Conservation (phyloP, 2,329 filamentous ascomycete genomes). For the Hirsutella thompsonii region DNA sequence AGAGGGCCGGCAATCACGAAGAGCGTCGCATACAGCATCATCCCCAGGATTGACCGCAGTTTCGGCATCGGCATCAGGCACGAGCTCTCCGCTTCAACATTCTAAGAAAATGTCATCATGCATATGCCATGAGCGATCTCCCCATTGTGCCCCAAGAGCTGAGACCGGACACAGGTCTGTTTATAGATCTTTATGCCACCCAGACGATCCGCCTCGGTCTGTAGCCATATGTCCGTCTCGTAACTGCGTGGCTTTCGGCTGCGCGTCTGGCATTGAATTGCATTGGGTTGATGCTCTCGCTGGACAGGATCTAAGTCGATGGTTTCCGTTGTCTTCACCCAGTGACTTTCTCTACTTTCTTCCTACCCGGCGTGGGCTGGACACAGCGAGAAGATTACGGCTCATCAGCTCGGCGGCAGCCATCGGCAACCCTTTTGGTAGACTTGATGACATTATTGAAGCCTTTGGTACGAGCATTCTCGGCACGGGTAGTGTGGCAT, state of each 20-base stretch:
- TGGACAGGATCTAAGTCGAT: constrained; percentile 35
- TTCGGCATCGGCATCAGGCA: constrained; percentile 2
- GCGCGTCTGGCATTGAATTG: constrained; percentile 47
- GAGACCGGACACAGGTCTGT: constrained; percentile 18
- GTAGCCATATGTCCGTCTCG: constrained; percentile 53
- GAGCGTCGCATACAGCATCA: constrained; percentile 3
- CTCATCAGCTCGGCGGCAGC: constrained; percentile 47
- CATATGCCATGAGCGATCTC: constrained; percentile 11
- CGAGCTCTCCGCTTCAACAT: not conserved
- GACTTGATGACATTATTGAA: constrained; percentile 9
- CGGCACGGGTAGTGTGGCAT: constrained; percentile 8
- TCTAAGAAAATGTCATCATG: constrained; percentile 5
- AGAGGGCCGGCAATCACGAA: constrained; percentile 5
- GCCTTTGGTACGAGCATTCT: constrained; percentile 11
- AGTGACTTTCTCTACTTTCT: constrained; percentile 49
- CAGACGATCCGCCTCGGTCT: constrained; percentile 50
- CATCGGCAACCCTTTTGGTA: constrained; percentile 25
- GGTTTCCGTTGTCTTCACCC: constrained; percentile 40
- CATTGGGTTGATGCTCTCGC: constrained; percentile 40
- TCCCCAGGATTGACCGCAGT: constrained; percentile 3
- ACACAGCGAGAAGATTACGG: constrained; percentile 42
- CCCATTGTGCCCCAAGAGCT: constrained; percentile 12
- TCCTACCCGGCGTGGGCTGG: constrained; percentile 31
- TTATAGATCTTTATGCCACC: constrained; percentile 39
- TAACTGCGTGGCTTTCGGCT: constrained; percentile 53